These are phyloP conservation scores for Annulohypoxylon bovei DNA, from an alignment of 495 filamentous ascomycete species.

Conservation along the genomic window DNA sequence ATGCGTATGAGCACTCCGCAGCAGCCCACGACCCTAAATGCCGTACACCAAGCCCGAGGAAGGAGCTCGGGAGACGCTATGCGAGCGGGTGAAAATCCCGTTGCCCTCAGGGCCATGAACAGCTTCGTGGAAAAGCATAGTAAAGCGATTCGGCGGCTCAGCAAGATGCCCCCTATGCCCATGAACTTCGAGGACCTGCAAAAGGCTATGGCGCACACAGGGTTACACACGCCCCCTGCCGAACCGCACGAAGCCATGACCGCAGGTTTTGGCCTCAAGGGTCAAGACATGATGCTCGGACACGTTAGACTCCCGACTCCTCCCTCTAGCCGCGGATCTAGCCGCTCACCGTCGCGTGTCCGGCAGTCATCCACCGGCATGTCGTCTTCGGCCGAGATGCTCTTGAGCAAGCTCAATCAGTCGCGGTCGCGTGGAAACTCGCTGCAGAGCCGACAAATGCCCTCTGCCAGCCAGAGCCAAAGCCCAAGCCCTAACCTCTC, in stretches of 20 bases:
- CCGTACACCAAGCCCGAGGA: conserved; percentile 50
- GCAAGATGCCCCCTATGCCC: conserved; percentile 49
- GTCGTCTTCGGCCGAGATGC: conserved; percentile 34
- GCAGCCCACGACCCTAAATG: conserved; percentile 49
- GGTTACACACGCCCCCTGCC: conserved; percentile 40
- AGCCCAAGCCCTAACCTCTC: not conserved
- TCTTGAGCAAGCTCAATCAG: conserved; percentile 39
- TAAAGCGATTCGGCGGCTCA: conserved; percentile 57
- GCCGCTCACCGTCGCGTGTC: conserved; percentile 30
- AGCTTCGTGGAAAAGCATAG: conserved; percentile 59
- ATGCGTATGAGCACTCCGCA: conserved; percentile 21
- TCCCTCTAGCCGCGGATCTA: conserved; percentile 45
- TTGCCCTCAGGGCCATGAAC: conserved; percentile 55
- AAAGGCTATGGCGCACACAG: conserved; percentile 18
- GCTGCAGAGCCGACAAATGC: conserved; percentile 20
- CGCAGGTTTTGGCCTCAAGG: conserved; percentile 19
- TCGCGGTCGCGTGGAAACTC: conserved; percentile 21
- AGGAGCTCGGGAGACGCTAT: conserved; percentile 44
- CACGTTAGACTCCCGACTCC: conserved; percentile 44
- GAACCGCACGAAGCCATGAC: conserved; percentile 19
- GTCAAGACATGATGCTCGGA: conserved; percentile 10
- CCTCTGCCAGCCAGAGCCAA: conserved; percentile 1
- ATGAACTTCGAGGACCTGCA: conserved; percentile 51
- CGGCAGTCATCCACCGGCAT: conserved; percentile 25
- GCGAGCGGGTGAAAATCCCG: conserved; percentile 52